Evolutionary conservation across 805 yeast species (phyloP), one percentile per base, ranked within the genome.

Genomic region (Wickerhamomyces tratensis): DNA sequence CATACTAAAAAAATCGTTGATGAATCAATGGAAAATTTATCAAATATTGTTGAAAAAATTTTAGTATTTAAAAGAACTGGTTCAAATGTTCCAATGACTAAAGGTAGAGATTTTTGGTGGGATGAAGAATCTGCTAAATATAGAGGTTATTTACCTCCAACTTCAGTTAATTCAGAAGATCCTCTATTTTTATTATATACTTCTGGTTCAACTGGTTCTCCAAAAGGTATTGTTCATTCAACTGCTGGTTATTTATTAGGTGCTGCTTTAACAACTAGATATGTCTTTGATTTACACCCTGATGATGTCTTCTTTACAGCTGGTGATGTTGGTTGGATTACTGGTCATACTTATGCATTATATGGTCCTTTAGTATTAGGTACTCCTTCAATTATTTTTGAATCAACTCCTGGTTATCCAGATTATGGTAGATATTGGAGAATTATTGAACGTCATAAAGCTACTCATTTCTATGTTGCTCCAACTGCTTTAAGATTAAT

Each of bases 291-390:
- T 62, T 70, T 82, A 36, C 88, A 84, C 54, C 72, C 74, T 36
- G 79, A 81, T 45, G 95, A 85, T 58, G 68, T 77, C 12, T 69
- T 85, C 44, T 85, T 85, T 71, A 84, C 93, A 14, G 93, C 94
- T 30, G 95, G 93, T 59, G 95, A 85, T 65, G 82, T 85, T 42
- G 95, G 95, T 56, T 85, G 95, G 95, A 82, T 85, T 56, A 85
- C 94, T 7, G 95, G 95, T 45, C 95, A 85, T 65, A 74, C 93
- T 10, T 85, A 85, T 55, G 88, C 79, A 15, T 76, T 84, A 39
- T 85, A 85, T 59, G 95, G 94, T 43, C 94, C 95, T 35, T 69
- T 85, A 58, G 61, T 74, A 30, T 70, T 74, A 52, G 95, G 95
- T 59, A 79, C 83, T 43, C 79, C 95, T 31, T 78, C 93, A 20